Evolutionary conservation across 2,329 filamentous ascomycete genomes (phyloP), one percentile per base, ranked within the genome.

Genomic region (Westerdykella aurantiaca): DNA sequence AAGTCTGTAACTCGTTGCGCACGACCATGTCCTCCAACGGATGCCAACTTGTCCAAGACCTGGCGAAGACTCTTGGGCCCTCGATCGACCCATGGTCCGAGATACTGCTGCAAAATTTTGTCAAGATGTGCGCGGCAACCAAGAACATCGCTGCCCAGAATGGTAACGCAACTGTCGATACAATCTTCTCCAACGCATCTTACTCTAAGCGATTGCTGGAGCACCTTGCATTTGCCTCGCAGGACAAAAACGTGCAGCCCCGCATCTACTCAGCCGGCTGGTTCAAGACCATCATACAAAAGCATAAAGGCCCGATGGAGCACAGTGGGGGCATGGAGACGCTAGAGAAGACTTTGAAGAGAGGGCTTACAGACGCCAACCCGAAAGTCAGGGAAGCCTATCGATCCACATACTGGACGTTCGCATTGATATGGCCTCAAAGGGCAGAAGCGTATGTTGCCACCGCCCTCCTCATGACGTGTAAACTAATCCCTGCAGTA

Each of bases 241-340:
- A 94, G 63, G 91, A 98, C 71, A 97, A 96, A 72, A 97, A 96
- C 60, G 84, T 90, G 2, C 86, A 93, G 60, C 85, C 90, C 13
- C 82, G 93, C 48, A 80, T 80, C 1, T 95, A 84, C 66, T 85
- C 83, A 1, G 76, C 85, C 2, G 83, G 79, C 6, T 98, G 93
- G 93, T 71, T 97, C 23, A 86, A 83, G 67, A 94, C 85, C 1
- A 68, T 97, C 16, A 70, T 98, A 33, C 83, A 78, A 53, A 87
- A 88, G 56, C 87, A 95, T 68, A 95, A 89, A 69, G 79, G 73
- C 49, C 82, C 88, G 34, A 76, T 97, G 47, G 91, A 97, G 63
- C 88, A 94, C 60, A 79, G 80, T 1, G 90, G 89, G 34, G 88
- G 89, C 4, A 69, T 95, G 16, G 89, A 95, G 11, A 60, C 88